phyloP scores from a whole-genome alignment of 768 basidiomycete species.

The Tricholomella constricta region DNA sequence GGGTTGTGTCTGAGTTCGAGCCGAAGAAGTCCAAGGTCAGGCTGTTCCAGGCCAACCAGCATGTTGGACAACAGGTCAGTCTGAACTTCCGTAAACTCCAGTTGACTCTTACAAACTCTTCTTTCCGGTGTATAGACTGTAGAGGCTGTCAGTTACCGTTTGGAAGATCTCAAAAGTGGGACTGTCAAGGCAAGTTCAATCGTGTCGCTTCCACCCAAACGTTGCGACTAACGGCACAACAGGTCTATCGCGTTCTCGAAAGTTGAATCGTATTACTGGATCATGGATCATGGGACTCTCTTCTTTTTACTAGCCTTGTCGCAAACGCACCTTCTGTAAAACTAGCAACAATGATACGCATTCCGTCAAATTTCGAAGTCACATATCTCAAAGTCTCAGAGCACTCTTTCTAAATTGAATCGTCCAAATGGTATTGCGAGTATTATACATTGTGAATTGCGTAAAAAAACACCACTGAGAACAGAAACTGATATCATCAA shows the following conservation, averaged over 20 bases:
- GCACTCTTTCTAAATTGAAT: too few species aligned
- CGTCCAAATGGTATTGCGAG: not conserved
- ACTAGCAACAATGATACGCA: not conserved
- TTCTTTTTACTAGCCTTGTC: not conserved
- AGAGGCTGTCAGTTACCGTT: constrained; percentile 80
- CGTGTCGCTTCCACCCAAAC: constrained; percentile 3
- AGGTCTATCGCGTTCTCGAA: constrained; percentile 47
- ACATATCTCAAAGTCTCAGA: not conserved
- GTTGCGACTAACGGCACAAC: not conserved
- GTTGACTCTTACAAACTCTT: not conserved
- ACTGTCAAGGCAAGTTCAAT: constrained; percentile 60
- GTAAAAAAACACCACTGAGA: too few species aligned
- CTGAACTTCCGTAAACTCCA: constrained; percentile 13
- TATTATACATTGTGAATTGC: constrained; percentile 13
- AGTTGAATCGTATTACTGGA: constrained; percentile 16
- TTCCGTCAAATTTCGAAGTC: not conserved
- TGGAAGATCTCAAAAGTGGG: constrained; percentile 90
- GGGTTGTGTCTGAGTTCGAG: constrained; percentile 82
- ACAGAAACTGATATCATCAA: not conserved
- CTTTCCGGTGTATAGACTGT: constrained; percentile 45
- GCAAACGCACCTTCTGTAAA: constrained; percentile 1
- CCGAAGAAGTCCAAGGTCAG: constrained; percentile 83
- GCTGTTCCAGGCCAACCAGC: constrained; percentile 86
- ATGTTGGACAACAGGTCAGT: constrained; percentile 79
- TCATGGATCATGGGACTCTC: not conserved